Percentiles rank a stretch among this genome's conserved stretches.
Evolutionary conservation across 73 alveolate genomes (phyloP).

Genomic region (Paramecium caudatum): DNA sequence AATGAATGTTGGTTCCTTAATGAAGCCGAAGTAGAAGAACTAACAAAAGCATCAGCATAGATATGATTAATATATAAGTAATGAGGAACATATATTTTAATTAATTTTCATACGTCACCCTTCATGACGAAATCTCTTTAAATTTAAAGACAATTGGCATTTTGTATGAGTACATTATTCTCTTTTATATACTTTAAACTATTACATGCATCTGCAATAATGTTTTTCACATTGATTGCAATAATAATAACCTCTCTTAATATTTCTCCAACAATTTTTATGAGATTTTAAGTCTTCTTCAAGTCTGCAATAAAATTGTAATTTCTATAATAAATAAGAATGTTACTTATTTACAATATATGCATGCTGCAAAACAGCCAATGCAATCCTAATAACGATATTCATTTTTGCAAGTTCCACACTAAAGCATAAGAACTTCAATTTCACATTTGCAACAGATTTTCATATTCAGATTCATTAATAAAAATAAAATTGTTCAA

Average conservation of each 20-base stretch:
- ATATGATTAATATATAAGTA: neutral
- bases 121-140: neutral
- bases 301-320: too few relatives aligned
- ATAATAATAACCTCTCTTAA: too few relatives aligned
- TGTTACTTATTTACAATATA: too few relatives aligned
- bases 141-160: neutral
- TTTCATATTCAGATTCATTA: neutral
- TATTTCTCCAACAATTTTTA: too few relatives aligned
- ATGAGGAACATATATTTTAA: neutral
- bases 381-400: too few relatives aligned
- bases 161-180: neutral
- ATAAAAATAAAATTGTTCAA: neutral
- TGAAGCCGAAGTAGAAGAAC: slow-evolving; percentile 51
- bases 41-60: slow-evolving; percentile 24
- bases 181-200: neutral
- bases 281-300: too few relatives aligned
- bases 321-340: too few relatives aligned
- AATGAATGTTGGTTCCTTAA: slow-evolving; percentile 68
- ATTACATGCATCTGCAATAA: neutral
- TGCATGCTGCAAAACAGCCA: too few relatives aligned
- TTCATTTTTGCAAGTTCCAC: too few relatives aligned
- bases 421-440: too few relatives aligned
- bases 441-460: neutral
- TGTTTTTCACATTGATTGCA: neutral
- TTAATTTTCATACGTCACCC: neutral